Evolutionary conservation across 2,329 filamentous ascomycete species (phyloP), one percentile per base, ranked within the genome.

Genomic region (Paracoccidioides brasiliensis): DNA sequence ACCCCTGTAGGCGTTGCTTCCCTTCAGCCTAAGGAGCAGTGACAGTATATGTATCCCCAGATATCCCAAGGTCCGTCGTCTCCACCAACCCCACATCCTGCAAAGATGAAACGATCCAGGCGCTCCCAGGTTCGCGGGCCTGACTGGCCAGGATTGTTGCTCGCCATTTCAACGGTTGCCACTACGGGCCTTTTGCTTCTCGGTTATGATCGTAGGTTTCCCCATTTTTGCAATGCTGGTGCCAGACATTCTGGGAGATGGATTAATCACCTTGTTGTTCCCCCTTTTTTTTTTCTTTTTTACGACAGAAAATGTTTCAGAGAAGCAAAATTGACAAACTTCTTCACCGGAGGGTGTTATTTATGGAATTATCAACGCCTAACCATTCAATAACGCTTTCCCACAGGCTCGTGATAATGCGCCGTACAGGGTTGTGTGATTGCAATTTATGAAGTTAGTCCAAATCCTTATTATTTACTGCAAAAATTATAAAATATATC

Each of bases 141-240:
- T 84, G 57, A 78, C 76, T 40, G 83, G 83, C 66, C 75, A 72
- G 61, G 70, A 41, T 74, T 85, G 54, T 79, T 77, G 15, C 62
- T 82, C 58, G 71, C 76, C 42, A 76, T 85, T 49, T 82, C 82
- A 1, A 75, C 77, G n/a, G 76, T 85, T 40, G 79, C 80, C 7
- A 82, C 80, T 2, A 80, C 76, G 5, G 80, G 78, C 3, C 82
- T 82, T 67, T 66, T 80, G 12, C 74, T 80, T 15, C 80, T 80
- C 57, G 78, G 77, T 45, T 80, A 80, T 60, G 76, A 80, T 57
- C 78, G 66, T 70, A 32, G 32, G 43, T 45, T 37, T 5, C 10
- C 5, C 12, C 42, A 3, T 12, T 30, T 44, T n/a, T n/a, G n/a
- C n/a, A n/a, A n/a, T 22, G 22, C 22, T 22, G 22, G 22, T 22